phyloP scores from a whole-genome alignment of 1,139 yeast genomes.

The Hanseniaspora gamundiae region DNA sequence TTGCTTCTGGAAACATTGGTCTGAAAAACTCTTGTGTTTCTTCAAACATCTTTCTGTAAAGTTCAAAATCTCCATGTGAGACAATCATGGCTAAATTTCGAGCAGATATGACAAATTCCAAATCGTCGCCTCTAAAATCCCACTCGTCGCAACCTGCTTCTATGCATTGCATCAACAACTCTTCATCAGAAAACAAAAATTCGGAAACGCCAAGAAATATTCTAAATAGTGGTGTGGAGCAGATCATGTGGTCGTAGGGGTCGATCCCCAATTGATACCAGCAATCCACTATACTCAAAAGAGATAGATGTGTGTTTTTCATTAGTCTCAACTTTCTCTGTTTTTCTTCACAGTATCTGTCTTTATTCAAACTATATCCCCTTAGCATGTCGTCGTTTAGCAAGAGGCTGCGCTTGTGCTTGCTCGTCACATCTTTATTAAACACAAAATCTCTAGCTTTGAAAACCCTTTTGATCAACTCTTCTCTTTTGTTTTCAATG shows the following conservation, averaged over 20 bases:
- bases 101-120: slow-evolving; percentile 75
- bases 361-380: slow-evolving; percentile 52
- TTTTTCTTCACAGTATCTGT: slow-evolving; percentile 27
- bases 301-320: slow-evolving; percentile 81
- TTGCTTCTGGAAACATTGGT: slow-evolving; percentile 79
- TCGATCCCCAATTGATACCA: slow-evolving; percentile 78
- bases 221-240: slow-evolving; percentile 88
- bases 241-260: slow-evolving; percentile 93
- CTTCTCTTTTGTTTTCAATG: slow-evolving; percentile 55
- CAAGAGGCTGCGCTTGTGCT: slow-evolving; percentile 29
- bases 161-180: slow-evolving; percentile 65
- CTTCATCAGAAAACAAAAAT: slow-evolving; percentile 76
- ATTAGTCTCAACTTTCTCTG: slow-evolving; percentile 3
- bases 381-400: slow-evolving; percentile 73
- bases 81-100: slow-evolving; percentile 80
- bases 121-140: slow-evolving; percentile 74
- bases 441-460: slow-evolving; percentile 69
- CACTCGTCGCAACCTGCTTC: slow-evolving; percentile 54
- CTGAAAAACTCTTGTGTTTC: slow-evolving; percentile 68
- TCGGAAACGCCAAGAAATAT: slow-evolving; percentile 91
- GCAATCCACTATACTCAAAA: slow-evolving; percentile 85
- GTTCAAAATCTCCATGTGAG: slow-evolving; percentile 58
- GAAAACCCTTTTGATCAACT: slow-evolving; percentile 43
- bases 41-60: slow-evolving; percentile 64
- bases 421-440: neutral